Conservation (phyloP, 352 stramenopile genomes). For the Phytophthora chlamydospora region DNA sequence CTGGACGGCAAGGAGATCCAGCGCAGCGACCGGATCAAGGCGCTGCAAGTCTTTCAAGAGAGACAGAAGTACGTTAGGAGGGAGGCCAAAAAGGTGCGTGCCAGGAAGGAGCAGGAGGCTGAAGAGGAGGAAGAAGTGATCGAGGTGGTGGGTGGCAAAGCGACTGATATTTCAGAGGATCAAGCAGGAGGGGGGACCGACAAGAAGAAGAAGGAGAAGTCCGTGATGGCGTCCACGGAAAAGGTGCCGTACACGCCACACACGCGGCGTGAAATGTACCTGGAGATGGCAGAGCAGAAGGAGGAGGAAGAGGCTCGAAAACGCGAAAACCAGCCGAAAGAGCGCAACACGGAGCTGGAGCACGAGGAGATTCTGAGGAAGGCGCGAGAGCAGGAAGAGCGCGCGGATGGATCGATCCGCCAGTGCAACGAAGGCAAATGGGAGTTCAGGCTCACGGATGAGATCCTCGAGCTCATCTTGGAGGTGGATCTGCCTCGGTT, state of each 20-base stretch:
- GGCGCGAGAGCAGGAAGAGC: constrained; percentile 39
- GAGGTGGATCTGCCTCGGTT: constrained; percentile 87
- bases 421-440: constrained; percentile 94
- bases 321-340: constrained; percentile 77
- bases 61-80: constrained; percentile 45
- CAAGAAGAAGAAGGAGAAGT: constrained; percentile 37
- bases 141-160: constrained; percentile 37
- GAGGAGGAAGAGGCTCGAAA: constrained; percentile 88
- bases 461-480: constrained; percentile 67
- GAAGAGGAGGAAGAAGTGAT: constrained; percentile 43
- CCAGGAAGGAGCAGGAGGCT: constrained; percentile 31
- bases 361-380: constrained; percentile 67
- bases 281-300: constrained; percentile 94
- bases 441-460: constrained; percentile 82
- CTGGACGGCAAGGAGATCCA: constrained; percentile 93
- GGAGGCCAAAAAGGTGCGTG: constrained; percentile 27
- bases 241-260: constrained; percentile 75
- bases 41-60: constrained; percentile 76
- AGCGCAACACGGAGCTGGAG: constrained; percentile 89
- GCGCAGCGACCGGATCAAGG: constrained; percentile 85
- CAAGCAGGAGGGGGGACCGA: background rate
- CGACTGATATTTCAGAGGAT: constrained; percentile 48
- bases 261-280: constrained; percentile 86
- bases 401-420: constrained; percentile 42
- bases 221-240: constrained; percentile 51